phyloP scores from a whole-genome alignment of 2,329 filamentous ascomycete species.

The Venturia pyrina region DNA sequence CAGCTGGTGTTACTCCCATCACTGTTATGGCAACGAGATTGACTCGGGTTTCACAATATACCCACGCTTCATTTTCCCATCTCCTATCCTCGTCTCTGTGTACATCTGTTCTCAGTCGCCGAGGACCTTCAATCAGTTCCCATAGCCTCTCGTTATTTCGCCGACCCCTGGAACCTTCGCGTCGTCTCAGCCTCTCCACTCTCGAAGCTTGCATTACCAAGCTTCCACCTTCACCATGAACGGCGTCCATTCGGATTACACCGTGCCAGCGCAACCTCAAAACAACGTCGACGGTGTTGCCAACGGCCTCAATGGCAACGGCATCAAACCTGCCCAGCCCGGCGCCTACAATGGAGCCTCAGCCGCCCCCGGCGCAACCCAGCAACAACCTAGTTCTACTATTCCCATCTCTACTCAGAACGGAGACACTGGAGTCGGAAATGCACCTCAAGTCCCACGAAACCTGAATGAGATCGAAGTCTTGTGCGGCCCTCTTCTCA shows the following conservation, averaged over 20 bases:
- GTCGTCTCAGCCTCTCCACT: neutral
- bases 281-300: neutral
- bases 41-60: neutral
- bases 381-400: neutral
- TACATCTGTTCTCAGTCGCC: neutral
- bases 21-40: neutral
- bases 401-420: slow-evolving; percentile 7
- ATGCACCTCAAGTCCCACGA: neutral
- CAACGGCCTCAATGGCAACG: neutral
- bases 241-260: neutral
- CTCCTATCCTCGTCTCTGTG: neutral
- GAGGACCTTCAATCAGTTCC: neutral
- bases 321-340: neutral
- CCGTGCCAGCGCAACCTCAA: neutral
- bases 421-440: neutral
- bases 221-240: neutral
- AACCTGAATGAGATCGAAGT: slow-evolving; percentile 24
- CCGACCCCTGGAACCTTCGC: neutral
- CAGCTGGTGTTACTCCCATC: neutral
- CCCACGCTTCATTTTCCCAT: neutral
- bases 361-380: neutral
- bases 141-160: neutral
- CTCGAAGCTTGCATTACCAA: neutral
- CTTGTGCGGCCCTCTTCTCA: slow-evolving; percentile 63
- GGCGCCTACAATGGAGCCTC: neutral